Evolutionary conservation across 1,284 basidiomycete genomes (phyloP).

Genomic region (Ganoderma lucidum): DNA sequence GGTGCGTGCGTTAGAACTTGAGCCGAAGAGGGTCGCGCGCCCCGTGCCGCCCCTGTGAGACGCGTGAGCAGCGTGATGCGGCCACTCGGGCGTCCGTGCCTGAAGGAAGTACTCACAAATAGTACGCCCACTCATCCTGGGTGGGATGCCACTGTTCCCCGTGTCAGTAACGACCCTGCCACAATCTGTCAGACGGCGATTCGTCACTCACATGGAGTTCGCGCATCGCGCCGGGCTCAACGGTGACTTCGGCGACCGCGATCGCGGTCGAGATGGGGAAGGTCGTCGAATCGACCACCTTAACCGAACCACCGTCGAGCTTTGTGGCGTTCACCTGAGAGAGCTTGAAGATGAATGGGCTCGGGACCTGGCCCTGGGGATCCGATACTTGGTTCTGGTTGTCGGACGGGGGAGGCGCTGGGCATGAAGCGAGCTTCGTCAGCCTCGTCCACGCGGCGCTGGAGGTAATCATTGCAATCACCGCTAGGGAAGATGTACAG

Average conservation of each 20-base stretch:
- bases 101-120: slow-evolving; percentile 41
- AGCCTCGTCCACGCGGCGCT: neutral
- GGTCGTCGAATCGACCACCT: slow-evolving; percentile 66
- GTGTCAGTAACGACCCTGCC: slow-evolving; percentile 6
- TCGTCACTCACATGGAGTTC: slow-evolving; percentile 40
- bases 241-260: slow-evolving; percentile 71
- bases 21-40: slow-evolving; percentile 74
- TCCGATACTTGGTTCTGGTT: slow-evolving; percentile 49
- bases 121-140: slow-evolving; percentile 73
- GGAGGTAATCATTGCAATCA: slow-evolving; percentile 17
- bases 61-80: too few relatives aligned
- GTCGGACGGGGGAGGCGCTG: slow-evolving; percentile 48
- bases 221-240: slow-evolving; percentile 70
- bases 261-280: slow-evolving; percentile 64
- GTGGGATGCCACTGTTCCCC: slow-evolving; percentile 73
- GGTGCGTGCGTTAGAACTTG: slow-evolving; percentile 68
- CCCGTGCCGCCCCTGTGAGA: slow-evolving; percentile 58
- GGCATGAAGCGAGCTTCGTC: neutral
- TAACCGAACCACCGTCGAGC: slow-evolving; percentile 67
- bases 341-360: slow-evolving; percentile 61
- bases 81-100: neutral
- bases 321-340: slow-evolving; percentile 60
- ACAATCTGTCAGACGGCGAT: slow-evolving; percentile 3
- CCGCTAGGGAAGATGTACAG: slow-evolving; percentile 48
- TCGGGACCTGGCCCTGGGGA: slow-evolving; percentile 60